Evolutionary conservation across 202 grass and related monocot genomes (phyloP).

Genomic region (Eragrostis tef): DNA sequence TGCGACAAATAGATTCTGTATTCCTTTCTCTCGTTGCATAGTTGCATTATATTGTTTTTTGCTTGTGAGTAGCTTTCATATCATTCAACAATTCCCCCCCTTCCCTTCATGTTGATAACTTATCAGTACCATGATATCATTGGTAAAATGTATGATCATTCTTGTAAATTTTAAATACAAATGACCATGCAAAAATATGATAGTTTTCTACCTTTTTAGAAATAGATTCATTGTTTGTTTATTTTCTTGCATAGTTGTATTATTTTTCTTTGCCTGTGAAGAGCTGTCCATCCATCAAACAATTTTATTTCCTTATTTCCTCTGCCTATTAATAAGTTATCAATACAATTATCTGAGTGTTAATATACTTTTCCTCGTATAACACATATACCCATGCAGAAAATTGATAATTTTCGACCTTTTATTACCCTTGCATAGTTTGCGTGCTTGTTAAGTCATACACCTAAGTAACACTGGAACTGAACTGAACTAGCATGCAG

Average conservation of each 20-base stretch:
- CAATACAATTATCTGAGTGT: background rate
- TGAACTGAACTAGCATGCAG: background rate
- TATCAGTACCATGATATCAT: background rate
- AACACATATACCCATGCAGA: background rate
- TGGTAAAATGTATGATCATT: background rate
- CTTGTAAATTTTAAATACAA: background rate
- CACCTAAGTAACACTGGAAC: background rate
- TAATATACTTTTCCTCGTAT: background rate
- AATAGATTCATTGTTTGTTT: background rate
- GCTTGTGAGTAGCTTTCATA: background rate
- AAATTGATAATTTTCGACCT: background rate
- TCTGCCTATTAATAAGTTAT: background rate
- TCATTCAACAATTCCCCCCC: background rate
- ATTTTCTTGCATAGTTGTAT: background rate
- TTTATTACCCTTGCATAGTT: background rate
- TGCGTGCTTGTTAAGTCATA: background rate
- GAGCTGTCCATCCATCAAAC: background rate
- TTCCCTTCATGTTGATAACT: background rate
- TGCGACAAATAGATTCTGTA: slow-evolving; percentile 16
- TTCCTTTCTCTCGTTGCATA: background rate
- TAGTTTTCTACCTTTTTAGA: background rate
- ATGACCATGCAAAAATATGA: background rate
- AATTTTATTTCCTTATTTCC: background rate
- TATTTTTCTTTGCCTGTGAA: background rate
- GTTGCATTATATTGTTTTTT: slow-evolving; percentile 28